Conservation (phyloP, 2,329 filamentous ascomycete genomes). For the Chrysoporthe deuterocubensis region DNA sequence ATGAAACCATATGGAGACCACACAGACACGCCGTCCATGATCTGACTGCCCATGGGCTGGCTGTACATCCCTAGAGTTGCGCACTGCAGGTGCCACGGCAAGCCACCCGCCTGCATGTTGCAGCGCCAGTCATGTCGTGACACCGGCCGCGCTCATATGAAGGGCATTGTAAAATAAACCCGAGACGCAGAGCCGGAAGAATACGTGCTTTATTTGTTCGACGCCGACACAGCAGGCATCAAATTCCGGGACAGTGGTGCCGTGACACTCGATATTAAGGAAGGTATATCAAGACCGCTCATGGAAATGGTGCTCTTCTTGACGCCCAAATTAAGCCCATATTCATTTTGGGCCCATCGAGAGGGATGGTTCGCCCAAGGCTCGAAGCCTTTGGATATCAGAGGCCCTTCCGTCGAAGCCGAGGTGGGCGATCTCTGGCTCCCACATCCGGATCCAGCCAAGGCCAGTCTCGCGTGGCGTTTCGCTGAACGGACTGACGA, state of each 20-base stretch:
- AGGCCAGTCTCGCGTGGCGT: slow-evolving; percentile 29
- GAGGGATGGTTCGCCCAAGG: slow-evolving; percentile 19
- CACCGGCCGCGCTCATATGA: not conserved
- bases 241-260: slow-evolving; percentile 28
- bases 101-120: not conserved
- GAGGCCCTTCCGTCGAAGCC: slow-evolving; percentile 21
- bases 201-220: slow-evolving; percentile 30
- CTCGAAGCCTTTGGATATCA: slow-evolving; percentile 6
- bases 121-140: not conserved
- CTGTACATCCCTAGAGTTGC: too few relatives aligned
- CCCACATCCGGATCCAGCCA: slow-evolving; percentile 31
- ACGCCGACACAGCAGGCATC: slow-evolving; percentile 28
- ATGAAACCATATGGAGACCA: too few relatives aligned
- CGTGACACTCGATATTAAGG: slow-evolving; percentile 11
- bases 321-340: slow-evolving; percentile 24
- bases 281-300: slow-evolving; percentile 13
- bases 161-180: not conserved
- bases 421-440: slow-evolving; percentile 31
- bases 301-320: slow-evolving; percentile 32
- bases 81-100: not conserved
- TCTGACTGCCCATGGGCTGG: too few relatives aligned
- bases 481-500: slow-evolving; percentile 33
- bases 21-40: too few relatives aligned
- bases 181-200: slow-evolving; percentile 24
- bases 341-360: slow-evolving; percentile 25